These are phyloP conservation scores for Solidago caesia DNA, from an alignment of 129 eudicot species.

Conservation along the genomic window DNA sequence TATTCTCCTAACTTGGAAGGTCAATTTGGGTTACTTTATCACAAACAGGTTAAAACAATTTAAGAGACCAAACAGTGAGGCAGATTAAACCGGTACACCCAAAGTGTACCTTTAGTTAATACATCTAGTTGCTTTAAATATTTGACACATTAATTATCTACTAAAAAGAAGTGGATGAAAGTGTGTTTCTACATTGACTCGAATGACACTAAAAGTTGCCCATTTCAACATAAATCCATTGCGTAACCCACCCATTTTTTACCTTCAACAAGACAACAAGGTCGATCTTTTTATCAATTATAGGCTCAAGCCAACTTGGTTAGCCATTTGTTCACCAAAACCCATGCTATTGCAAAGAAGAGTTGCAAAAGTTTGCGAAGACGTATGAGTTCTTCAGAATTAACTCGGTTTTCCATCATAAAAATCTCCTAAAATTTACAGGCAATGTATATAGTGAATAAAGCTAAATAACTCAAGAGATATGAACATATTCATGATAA, in stretches of 20 bases:
- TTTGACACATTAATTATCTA: not conserved
- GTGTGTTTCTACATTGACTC: not conserved
- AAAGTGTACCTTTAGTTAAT: too few relatives aligned
- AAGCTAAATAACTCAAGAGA: not conserved
- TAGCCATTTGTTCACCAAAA: conserved; percentile 40
- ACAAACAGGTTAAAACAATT: too few relatives aligned
- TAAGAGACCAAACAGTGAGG: too few relatives aligned
- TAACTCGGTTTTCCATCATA: conserved; percentile 37
- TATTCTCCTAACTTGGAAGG: too few relatives aligned
- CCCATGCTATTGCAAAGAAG: too few relatives aligned
- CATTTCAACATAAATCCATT: not conserved
- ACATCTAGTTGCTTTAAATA: not conserved
- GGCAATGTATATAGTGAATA: conserved; percentile 8
- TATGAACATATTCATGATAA: conserved; percentile 11
- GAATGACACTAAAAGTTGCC: not conserved
- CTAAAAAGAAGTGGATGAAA: too few relatives aligned
- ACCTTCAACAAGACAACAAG: not conserved
- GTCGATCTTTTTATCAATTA: not conserved
- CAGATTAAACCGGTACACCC: too few relatives aligned
- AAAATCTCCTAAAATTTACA: conserved; percentile 16
- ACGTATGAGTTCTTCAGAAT: conserved; percentile 31
- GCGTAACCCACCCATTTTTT: not conserved
- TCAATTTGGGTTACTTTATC: too few relatives aligned
- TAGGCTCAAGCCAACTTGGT: not conserved
- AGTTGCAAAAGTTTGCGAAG: too few relatives aligned